Evolutionary conservation across 148 eudicot species (phyloP).

Genomic region (Rhododendron henanense): DNA sequence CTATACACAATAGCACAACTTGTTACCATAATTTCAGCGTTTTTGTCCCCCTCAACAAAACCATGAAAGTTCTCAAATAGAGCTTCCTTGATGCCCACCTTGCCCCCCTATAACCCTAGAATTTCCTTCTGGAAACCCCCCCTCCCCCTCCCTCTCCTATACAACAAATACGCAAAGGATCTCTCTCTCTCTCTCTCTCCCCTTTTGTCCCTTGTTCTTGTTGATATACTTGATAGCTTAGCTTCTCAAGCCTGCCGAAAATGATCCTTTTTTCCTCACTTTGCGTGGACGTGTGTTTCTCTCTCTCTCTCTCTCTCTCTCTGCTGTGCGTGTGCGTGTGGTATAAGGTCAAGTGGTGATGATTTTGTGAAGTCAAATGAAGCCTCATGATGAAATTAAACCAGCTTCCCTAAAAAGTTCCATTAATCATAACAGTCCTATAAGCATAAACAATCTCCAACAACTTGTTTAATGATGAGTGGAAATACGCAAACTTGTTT

Average conservation of each 20-base stretch:
- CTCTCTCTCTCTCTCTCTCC: constrained; percentile 20
- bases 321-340: background rate
- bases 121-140: background rate
- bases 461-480: background rate
- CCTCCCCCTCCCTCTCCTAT: constrained; percentile 2
- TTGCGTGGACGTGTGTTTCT: constrained; percentile 1
- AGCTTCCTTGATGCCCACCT: constrained; percentile 19
- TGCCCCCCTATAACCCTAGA: background rate
- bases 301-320: background rate
- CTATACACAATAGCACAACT: constrained; percentile 15
- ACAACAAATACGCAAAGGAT: constrained; percentile 17
- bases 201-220: constrained; percentile 14
- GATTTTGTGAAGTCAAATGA: background rate
- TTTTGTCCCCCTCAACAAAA: constrained; percentile 48
- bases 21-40: constrained; percentile 39
- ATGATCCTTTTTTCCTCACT: constrained; percentile 10
- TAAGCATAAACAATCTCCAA: background rate
- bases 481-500: background rate
- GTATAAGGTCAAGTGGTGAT: background rate
- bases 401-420: background rate
- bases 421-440: background rate
- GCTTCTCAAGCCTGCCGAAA: constrained; percentile 9
- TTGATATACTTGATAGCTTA: background rate
- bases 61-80: constrained; percentile 38
- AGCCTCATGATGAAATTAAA: background rate